These are phyloP conservation scores for Quercus aquifolioides DNA, from an alignment of 306 rosid species.

Conservation along the genomic window DNA sequence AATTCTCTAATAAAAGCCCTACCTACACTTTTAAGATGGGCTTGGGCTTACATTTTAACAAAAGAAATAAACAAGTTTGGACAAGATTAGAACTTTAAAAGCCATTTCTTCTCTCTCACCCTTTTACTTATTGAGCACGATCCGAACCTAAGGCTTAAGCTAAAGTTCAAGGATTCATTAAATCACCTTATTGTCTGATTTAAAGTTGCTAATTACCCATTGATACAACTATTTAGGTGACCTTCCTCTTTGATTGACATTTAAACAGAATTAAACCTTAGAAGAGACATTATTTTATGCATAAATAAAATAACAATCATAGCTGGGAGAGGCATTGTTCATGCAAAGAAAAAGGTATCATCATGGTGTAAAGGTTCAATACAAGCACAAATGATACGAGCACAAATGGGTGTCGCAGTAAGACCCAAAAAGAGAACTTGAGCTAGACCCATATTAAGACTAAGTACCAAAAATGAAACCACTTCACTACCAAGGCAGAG, in stretches of 20 bases:
- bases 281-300: no score
- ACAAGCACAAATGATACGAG: no score
- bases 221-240: neutral
- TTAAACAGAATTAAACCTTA: no score
- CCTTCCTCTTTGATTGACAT: neutral
- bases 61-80: no score
- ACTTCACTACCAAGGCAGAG: neutral
- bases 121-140: no score
- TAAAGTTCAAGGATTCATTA: neutral
- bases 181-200: neutral
- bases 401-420: neutral
- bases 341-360: neutral
- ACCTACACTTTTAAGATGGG: neutral
- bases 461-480: neutral
- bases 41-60: no score
- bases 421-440: neutral
- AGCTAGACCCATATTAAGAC: neutral
- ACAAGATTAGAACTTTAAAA: no score
- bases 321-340: neutral
- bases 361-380: neutral
- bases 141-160: neutral
- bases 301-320: no score
- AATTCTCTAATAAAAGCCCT: neutral
- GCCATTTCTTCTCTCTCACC: no score
- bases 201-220: neutral